Evolutionary conservation across 208 protist genomes (phyloP), one percentile per base, ranked within the genome.

Genomic region (Acanthamoeba castellanii): DNA sequence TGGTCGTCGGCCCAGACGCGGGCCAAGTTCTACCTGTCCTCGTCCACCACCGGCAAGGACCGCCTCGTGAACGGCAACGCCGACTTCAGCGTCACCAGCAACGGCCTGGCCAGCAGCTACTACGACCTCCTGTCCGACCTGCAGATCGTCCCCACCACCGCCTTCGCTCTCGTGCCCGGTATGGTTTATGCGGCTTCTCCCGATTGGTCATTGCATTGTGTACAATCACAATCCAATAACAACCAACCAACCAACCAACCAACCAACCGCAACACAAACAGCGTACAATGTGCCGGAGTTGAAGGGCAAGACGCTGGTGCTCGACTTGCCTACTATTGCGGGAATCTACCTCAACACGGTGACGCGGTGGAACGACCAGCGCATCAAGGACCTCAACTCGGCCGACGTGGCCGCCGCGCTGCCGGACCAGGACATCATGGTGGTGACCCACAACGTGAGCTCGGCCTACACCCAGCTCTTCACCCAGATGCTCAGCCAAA

Each of bases 361-460:
- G 7, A 91, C 84, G 22, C 52, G 37, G 8, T 91, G 85, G 85
- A 91, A 91, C 64, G 52, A 91, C 45, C 47, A 64, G 55, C 57
- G 57, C 45, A 70, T 91, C 16, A 90, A 68, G 32, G 57, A 90
- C 82, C 50, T 68, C 82, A 90, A 90, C 37, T 0, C 74, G 5
- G 74, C 18, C 30, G 25, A 81, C 16, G 72, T 81, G 1, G 72
- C 72, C 4, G 37, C 30, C 20, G 72, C 72, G 72, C 72, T 81
- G 14, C 72, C 72, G 16, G 34, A 81, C 72, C 14, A 37, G 42
- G 78, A 25, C 3, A 87, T 87, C 32, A 14, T 32, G 22, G 78
- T 87, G 5, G 20, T 87, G 16, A 30, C 30, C 47, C 42, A 64
- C 27, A 87, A 87, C 30, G 30, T 37, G 3, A 42, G 14, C 27